Base-by-base conservation (phyloP, 768 basidiomycete species). In the Xanthoconium purpureum region DNA sequence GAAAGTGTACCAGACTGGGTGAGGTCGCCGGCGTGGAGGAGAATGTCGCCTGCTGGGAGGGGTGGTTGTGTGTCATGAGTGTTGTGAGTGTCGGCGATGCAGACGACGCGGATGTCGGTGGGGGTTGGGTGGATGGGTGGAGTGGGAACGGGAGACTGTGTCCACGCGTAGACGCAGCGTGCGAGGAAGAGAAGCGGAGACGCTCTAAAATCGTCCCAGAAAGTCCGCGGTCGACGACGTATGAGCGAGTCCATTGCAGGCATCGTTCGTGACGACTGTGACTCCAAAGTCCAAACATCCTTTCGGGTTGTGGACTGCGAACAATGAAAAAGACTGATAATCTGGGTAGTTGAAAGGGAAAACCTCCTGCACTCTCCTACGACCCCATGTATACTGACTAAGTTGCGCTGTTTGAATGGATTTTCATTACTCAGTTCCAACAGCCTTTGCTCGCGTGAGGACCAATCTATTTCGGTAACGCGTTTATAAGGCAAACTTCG, bases 11-110 rank as follows among this genome's bases (percentile, higher is more conserved):
- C 73, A 5, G 70, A 72, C 20, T 72, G 61, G 10, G 77, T 76
- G 35, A 78, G 69, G 56, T 77, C 73, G 12, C 74, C 77, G 6
- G 75, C 67, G 45, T 77, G 76, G 44, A 78, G 72, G 37, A 77
- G 69, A 46, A 77, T 71, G 60, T 78, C 75, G 50, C 75, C 76
- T 30, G 56, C 29, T 42, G 77, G 76, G 36, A 76, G 60, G 18
- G 60, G 32, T 8, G 73, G 62, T 57, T 55, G 62, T 12, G 58
- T 42, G 32, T 20, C 6, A 42, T 74, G 73, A 18, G 61, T 57
- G 59, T 69, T 75, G 59, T 75, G 76, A 8, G 75, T 77, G 48
- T 78, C 77, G 8, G 75, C 73, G 50, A 77, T 69, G 65, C 71
- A 72, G 46, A 78, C 72, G 46, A 77, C 33, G 37, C 70, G 76